Conservation (phyloP, 352 stramenopile genomes). For the Phytophthora parvispora region DNA sequence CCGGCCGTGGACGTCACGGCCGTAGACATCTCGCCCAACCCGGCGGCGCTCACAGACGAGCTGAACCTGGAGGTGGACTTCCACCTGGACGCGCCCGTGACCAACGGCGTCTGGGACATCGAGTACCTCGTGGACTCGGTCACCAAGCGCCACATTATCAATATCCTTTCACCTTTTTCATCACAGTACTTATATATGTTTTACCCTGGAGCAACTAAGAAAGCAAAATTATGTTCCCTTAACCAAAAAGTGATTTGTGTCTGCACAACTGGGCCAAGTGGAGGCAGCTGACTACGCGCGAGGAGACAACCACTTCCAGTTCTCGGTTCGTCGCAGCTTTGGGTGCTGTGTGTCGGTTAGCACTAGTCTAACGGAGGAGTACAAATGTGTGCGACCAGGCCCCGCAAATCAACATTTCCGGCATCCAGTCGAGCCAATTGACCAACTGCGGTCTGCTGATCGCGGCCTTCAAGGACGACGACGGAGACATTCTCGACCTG, state of each 20-base stretch:
- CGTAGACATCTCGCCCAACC: conserved; percentile 90
- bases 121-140: conserved; percentile 91
- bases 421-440: conserved; percentile 86
- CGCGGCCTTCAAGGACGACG: conserved; percentile 78
- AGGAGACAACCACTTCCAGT: conserved; percentile 88
- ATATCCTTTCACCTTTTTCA: conserved; percentile 67
- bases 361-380: background rate
- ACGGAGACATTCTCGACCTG: conserved; percentile 84
- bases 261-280: conserved; percentile 78
- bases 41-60: conserved; percentile 75
- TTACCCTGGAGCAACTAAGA: background rate
- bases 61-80: conserved; percentile 90
- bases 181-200: background rate
- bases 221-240: conserved; percentile 29
- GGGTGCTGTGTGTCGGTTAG: background rate
- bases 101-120: conserved; percentile 80
- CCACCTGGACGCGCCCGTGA: conserved; percentile 66
- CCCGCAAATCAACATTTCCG: conserved; percentile 72
- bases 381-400: conserved; percentile 44
- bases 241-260: conserved; percentile 34
- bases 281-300: conserved; percentile 66
- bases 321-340: conserved; percentile 71
- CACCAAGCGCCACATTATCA: conserved; percentile 87
- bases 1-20: conserved; percentile 71
- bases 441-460: conserved; percentile 91